phyloP scores from a whole-genome alignment of 75 land plant species.

The Chamaecyparis obtusa region DNA sequence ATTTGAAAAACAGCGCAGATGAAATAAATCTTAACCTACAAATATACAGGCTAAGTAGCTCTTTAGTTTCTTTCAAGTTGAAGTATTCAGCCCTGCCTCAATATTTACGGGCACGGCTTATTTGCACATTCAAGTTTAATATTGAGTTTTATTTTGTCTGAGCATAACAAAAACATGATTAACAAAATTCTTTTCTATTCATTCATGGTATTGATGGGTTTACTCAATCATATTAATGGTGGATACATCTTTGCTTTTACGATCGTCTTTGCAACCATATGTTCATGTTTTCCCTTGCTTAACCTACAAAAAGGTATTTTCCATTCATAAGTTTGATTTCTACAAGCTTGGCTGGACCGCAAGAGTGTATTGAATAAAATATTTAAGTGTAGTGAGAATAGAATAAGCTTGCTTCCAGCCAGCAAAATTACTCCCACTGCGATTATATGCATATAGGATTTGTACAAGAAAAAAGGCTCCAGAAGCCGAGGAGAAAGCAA shows the following conservation, averaged over 20 bases:
- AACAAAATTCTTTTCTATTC: not conserved
- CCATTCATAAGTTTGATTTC: not conserved
- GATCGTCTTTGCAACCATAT: not conserved
- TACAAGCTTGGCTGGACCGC: not conserved
- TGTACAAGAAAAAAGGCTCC: slow-evolving; percentile 3
- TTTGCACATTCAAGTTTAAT: not conserved
- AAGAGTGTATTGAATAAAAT: not conserved
- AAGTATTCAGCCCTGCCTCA: not conserved
- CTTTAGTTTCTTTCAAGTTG: not conserved
- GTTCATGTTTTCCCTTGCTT: not conserved
- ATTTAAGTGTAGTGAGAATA: not conserved
- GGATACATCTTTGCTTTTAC: not conserved
- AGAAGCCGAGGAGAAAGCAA: not conserved
- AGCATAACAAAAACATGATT: not conserved
- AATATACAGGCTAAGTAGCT: not conserved
- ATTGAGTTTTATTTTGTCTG: not conserved
- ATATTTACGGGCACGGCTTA: not conserved
- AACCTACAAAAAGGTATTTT: not conserved
- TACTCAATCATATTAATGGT: not conserved
- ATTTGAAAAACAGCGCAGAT: not conserved
- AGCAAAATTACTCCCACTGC: not conserved
- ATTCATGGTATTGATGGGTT: not conserved
- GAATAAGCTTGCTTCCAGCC: not conserved
- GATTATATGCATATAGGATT: not conserved
- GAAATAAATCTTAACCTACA: not conserved